Evolutionary conservation across 116 monocot species (phyloP).

Genomic region (Phalaenopsis hybrid): DNA sequence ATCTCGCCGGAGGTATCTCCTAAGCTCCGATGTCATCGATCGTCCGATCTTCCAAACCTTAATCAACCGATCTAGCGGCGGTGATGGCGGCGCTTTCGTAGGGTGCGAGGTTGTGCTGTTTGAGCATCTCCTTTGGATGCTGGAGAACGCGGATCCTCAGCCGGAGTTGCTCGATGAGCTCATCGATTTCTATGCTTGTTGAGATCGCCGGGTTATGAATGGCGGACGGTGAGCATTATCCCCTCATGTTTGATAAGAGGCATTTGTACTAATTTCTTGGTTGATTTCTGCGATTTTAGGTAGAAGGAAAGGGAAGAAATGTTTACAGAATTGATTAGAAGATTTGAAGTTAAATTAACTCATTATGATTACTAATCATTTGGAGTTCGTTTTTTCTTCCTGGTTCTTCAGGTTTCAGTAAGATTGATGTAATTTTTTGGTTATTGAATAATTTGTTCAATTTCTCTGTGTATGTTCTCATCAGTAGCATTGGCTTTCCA

Average conservation of each 20-base stretch:
- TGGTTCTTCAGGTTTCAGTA: background rate
- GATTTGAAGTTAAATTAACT: background rate
- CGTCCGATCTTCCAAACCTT: conserved; percentile 56
- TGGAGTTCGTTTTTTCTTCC: background rate
- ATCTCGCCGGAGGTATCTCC: conserved; percentile 66
- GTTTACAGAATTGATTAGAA: background rate
- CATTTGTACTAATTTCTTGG: background rate
- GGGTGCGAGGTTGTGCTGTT: conserved; percentile 84
- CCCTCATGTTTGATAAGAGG: background rate
- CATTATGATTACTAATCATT: conserved; percentile 2
- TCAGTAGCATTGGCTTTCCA: no score
- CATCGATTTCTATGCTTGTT: conserved; percentile 73
- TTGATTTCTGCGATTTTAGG: background rate
- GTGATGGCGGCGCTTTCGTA: conserved; percentile 7
- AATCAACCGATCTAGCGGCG: conserved; percentile 26
- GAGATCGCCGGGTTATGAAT: background rate
- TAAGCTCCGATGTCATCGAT: conserved; percentile 37
- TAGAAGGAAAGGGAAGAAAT: background rate
- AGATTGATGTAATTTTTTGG: background rate
- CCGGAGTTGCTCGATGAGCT: conserved; percentile 67
- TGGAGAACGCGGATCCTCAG: conserved; percentile 61
- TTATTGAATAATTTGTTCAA: background rate
- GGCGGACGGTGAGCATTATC: no score
- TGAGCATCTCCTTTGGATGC: conserved; percentile 93
- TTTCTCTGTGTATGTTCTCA: no score